A percentile compares a stretch with the other conserved stretches of the same genome.
Evolutionary conservation across 208 protist genomes (phyloP).

Genomic region (Pavlovales sp.): DNA sequence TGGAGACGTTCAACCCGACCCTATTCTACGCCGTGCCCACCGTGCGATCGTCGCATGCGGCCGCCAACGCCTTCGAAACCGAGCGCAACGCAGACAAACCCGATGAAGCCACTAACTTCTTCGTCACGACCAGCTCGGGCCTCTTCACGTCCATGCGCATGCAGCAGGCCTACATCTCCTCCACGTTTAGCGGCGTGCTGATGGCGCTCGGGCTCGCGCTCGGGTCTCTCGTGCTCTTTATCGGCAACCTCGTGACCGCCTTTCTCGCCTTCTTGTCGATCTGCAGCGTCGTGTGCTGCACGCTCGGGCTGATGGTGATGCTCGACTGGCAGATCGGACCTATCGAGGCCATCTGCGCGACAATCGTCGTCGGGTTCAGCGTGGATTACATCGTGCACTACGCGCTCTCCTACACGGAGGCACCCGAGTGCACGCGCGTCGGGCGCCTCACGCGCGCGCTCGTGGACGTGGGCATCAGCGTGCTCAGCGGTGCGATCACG

Average conservation of each 20-base stretch:
- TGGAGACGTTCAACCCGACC: neutral
- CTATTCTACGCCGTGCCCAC: neutral
- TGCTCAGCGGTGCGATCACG: neutral
- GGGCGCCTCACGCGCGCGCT: neutral
- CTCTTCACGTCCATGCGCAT: neutral
- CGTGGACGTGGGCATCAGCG: neutral
- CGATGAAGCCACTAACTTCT: neutral
- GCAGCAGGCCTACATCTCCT: neutral
- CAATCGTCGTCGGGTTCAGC: slow-evolving; percentile 37
- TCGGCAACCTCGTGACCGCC: slow-evolving; percentile 24
- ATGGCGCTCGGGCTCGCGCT: neutral
- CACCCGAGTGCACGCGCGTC: neutral
- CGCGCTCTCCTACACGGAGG: slow-evolving; percentile 33
- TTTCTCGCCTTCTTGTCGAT: slow-evolving; percentile 16
- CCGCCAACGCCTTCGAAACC: neutral
- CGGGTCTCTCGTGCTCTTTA: slow-evolving; percentile 16
- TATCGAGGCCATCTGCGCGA: slow-evolving; percentile 26
- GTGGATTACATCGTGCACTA: slow-evolving; percentile 52
- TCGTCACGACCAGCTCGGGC: neutral
- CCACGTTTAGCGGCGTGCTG: neutral
- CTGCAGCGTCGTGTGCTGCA: neutral
- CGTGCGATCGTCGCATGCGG: neutral
- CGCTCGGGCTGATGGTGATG: slow-evolving; percentile 38
- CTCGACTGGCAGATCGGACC: slow-evolving; percentile 26
- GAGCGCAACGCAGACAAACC: neutral